Percentiles rank a stretch among this genome's conserved stretches.
These are phyloP conservation scores for Phytophthora fragariaefolia DNA, from an alignment of 352 stramenopile species.

Conservation along the genomic window DNA sequence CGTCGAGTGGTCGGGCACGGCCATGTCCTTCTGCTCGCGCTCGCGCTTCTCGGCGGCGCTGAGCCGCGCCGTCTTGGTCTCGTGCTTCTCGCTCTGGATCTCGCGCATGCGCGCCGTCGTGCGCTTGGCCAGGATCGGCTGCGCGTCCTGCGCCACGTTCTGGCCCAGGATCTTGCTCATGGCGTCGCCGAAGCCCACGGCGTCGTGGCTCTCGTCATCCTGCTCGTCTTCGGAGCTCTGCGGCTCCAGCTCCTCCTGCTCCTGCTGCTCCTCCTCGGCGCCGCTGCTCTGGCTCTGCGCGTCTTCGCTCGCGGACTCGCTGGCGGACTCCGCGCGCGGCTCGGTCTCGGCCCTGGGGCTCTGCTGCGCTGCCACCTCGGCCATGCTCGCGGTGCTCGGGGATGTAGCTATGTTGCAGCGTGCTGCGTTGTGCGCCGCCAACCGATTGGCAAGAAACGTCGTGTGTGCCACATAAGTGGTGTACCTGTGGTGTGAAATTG, in stretches of 20 bases:
- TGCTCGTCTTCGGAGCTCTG: constrained; percentile 33
- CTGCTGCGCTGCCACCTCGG: constrained; percentile 9
- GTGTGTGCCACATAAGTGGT: constrained; percentile 3
- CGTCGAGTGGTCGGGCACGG: constrained; percentile 65
- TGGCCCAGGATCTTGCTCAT: constrained; percentile 89
- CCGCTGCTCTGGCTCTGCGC: background rate
- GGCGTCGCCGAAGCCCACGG: constrained; percentile 83
- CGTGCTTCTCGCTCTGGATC: constrained; percentile 78
- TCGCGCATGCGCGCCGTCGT: constrained; percentile 85
- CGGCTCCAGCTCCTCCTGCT: constrained; percentile 23
- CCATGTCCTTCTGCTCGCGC: constrained; percentile 83
- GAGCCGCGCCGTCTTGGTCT: constrained; percentile 68
- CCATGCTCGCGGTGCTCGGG: constrained; percentile 19
- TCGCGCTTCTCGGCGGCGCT: constrained; percentile 78
- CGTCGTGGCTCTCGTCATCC: constrained; percentile 54
- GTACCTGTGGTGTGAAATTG: constrained; percentile 11
- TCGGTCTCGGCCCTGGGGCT: constrained; percentile 1
- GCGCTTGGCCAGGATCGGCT: constrained; percentile 85
- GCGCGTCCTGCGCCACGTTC: constrained; percentile 67
- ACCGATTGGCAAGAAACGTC: constrained; percentile 11
- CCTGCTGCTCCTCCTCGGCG: constrained; percentile 25
- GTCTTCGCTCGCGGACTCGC: constrained; percentile 15
- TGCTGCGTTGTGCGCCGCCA: constrained; percentile 11
- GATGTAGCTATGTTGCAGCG: constrained; percentile 7
- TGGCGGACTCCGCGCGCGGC: constrained; percentile 4